phyloP scores from a whole-genome alignment of 345 rosid genomes.

The Syzygium aromaticum region DNA sequence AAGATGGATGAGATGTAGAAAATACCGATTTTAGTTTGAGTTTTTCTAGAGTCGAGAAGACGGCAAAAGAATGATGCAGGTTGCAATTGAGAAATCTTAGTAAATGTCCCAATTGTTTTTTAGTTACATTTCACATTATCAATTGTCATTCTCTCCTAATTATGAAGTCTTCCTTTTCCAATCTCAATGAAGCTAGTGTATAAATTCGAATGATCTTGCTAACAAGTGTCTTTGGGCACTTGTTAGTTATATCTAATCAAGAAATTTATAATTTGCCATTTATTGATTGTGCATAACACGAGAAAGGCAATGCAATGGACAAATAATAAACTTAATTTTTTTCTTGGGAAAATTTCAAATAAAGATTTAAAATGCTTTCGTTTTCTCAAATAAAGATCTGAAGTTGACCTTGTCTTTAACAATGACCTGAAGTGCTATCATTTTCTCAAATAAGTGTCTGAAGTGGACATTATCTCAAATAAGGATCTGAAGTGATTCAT shows the following conservation, averaged over 20 bases:
- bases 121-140: background rate
- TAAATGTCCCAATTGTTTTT: background rate
- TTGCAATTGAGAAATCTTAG: background rate
- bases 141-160: background rate
- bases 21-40: background rate
- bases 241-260: background rate
- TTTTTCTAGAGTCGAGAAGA: background rate
- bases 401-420: rapidly evolving
- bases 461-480: rapidly evolving
- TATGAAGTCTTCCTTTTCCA: background rate
- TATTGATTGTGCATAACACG: background rate
- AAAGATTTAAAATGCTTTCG: rapidly evolving
- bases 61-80: background rate
- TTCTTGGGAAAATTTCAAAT: too few species aligned
- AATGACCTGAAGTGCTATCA: rapidly evolving
- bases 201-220: background rate
- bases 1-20: background rate
- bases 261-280: background rate
- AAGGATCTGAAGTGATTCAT: rapidly evolving
- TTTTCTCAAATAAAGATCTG: rapidly evolving
- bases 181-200: background rate
- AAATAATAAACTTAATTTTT: background rate
- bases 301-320: rapidly evolving
- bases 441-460: background rate
- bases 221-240: background rate